A percentile compares a stretch with the other conserved stretches of the same genome.
phyloP scores from a whole-genome alignment of 768 basidiomycete genomes.

The Amyloporia xantha region DNA sequence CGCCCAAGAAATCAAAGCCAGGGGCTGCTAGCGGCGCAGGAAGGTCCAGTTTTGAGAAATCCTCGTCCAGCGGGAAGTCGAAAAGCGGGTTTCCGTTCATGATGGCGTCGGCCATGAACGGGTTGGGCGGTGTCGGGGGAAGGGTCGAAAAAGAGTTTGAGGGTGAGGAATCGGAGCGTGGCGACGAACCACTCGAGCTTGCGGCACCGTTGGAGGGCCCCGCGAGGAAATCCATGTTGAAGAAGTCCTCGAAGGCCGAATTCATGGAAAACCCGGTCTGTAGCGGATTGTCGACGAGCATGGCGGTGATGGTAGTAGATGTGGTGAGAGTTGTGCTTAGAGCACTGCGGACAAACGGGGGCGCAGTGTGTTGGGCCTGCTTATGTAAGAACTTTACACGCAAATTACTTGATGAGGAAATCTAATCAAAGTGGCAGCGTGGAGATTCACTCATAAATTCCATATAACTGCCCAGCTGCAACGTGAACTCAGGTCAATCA shows the following conservation, averaged over 20 bases:
- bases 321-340: constrained; percentile 5
- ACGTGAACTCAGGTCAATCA: no score
- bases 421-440: no score
- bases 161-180: constrained; percentile 20
- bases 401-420: no score
- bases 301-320: constrained; percentile 14
- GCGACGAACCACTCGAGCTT: constrained; percentile 19
- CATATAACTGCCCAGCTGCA: no score
- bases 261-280: constrained; percentile 17
- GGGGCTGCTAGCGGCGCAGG: constrained; percentile 19
- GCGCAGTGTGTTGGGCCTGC: not conserved
- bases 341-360: not conserved
- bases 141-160: constrained; percentile 19
- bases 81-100: constrained; percentile 16
- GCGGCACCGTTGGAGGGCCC: constrained; percentile 21
- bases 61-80: constrained; percentile 24
- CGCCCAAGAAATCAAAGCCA: constrained; percentile 35
- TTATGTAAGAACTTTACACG: not conserved
- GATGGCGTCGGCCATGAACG: constrained; percentile 16
- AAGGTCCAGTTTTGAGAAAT: constrained; percentile 21
- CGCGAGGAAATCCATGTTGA: constrained; percentile 55
- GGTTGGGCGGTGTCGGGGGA: constrained; percentile 21
- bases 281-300: constrained; percentile 39
- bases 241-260: constrained; percentile 52
- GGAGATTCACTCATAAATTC: no score